Base-by-base conservation (phyloP, 2,329 filamentous ascomycete genomes). In the Fusarium anthophilum region DNA sequence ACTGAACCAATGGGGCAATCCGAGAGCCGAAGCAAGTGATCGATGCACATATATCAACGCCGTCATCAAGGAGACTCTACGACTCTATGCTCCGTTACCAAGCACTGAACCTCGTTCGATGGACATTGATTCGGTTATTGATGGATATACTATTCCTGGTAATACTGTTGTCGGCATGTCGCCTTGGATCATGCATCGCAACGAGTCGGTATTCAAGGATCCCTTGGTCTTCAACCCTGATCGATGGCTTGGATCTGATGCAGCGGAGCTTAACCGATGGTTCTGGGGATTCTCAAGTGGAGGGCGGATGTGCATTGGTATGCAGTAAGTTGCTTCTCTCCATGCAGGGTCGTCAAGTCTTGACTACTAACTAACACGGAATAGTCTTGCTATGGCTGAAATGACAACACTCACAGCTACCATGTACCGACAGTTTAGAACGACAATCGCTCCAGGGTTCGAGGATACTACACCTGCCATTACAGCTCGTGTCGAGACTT, bases 41-140 rank as follows among this genome's bases (percentile, higher is more conserved):
- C 82, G 79, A 30, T 80, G 86, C 22, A 77, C 79, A 0, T 88
- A 85, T 66, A 77, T 88, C 1, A 81, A 87, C 53, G 86, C 86
- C 3, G 79, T 88, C 3, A 83, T 89, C 70, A 87, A 86, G 51
- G 87, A 89, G 74, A 86, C 86, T 0, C 73, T 88, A 8, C 78
- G 86, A 2, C 77, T 89, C 1, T 86, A 87, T 51, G 83, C 86
- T 17, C 87, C 88, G 1, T 80, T 89, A 13, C 87, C 88, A 1
- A 86, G 85, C 30, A 86, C 84, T 0, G 83, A 89, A 58, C 87
- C 88, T 12, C 82, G 87, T 10, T 84, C 82, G 38, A 32, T 75
- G 2, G 63, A 65, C 1, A 35, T 32, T 5, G 77, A 73, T 13
- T 64, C 70, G 2, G 60, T 60, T 0, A 67, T 80, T 4, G 76